Base-by-base conservation (phyloP, 352 stramenopile species). In the Phytopythium ostracodes region DNA sequence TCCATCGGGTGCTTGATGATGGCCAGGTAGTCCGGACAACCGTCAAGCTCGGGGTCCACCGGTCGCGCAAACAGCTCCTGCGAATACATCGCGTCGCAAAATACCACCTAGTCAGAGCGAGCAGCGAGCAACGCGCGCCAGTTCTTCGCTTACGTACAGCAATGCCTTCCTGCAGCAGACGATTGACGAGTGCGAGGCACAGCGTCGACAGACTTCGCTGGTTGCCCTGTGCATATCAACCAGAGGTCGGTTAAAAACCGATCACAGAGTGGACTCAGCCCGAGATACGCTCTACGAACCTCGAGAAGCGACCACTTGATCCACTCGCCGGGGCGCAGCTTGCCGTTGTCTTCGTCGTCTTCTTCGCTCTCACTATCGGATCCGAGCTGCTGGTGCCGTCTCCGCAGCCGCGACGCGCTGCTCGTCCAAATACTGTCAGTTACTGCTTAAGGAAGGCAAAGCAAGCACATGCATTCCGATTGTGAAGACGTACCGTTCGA, bases 1-100 rank as follows among this genome's bases (percentile, higher is more conserved):
- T 96, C 88, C 64, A 96, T 96, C 2, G 88, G 88, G 9, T 92
- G 70, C 54, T 87, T 66, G 61, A 96, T 89, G 33, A 95, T 74
- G 12, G 73, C 77, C 47, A 94, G 74, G 58, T 96, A 96, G 62
- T 94, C 84, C 11, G 84, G 84, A 71, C 88, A 94, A 33, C 84
- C 84, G 65, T 96, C 84, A 40, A 85, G 69, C 59, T 84, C 81
- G 0, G 88, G 86, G 70, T 96, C 77, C 15, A 96, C 88, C 3
- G 88, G 88, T 22, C 87, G 84, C 49, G 84, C 73, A 69, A 96
- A 96, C 12, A 94, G 68, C 55, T 92, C 76, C 83, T 94, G 62
- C 4, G 2, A n/a, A 1, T 27, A 2, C 9, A 42, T 24, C 10
- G 8, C 10, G 20, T n/a, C n/a, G 7, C 6, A 44, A 20, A 8